phyloP scores from a whole-genome alignment of 1,284 basidiomycete genomes.

The Ganoderma lingzhi region DNA sequence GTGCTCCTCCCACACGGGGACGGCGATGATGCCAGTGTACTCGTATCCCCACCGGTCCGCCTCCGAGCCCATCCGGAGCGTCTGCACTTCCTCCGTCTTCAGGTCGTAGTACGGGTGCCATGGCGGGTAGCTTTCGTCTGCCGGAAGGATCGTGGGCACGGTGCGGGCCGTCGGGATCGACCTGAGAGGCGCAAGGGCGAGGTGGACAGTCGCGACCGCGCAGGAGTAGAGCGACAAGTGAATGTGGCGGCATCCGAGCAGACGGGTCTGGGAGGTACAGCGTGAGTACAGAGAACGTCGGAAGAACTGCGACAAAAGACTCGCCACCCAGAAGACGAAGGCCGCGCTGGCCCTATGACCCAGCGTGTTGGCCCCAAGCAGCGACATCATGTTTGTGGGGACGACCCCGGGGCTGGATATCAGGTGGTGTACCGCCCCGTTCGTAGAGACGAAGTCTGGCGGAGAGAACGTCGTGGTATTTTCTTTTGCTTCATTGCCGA shows the following conservation, averaged over 20 bases:
- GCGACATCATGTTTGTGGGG: slow-evolving; percentile 57
- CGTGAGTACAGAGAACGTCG: too few relatives aligned
- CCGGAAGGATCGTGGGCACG: slow-evolving; percentile 19
- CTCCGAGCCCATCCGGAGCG: slow-evolving; percentile 61
- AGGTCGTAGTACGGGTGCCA: slow-evolving; percentile 26
- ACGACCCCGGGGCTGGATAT: slow-evolving; percentile 80
- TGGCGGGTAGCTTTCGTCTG: slow-evolving; percentile 24
- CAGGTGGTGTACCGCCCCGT: slow-evolving; percentile 61
- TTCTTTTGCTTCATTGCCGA: slow-evolving; percentile 39
- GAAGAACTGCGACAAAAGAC: slow-evolving; percentile 40
- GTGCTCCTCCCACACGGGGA: slow-evolving; percentile 60
- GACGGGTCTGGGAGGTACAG: slow-evolving; percentile 9
- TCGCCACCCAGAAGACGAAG: slow-evolving; percentile 75
- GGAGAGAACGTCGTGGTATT: slow-evolving; percentile 5
- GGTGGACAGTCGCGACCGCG: slow-evolving; percentile 62
- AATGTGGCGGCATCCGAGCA: slow-evolving; percentile 44
- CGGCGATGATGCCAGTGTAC: slow-evolving; percentile 55
- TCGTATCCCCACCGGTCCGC: slow-evolving; percentile 63
- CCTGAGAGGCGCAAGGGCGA: slow-evolving; percentile 61
- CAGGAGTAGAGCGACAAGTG: slow-evolving; percentile 61
- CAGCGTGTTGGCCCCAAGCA: slow-evolving; percentile 30
- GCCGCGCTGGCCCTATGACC: slow-evolving; percentile 54
- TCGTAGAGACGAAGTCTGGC: slow-evolving; percentile 20
- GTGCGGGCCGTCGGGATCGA: slow-evolving; percentile 47
- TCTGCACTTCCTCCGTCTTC: slow-evolving; percentile 31